Conservation (phyloP, 1,284 basidiomycete genomes). For the Coniferiporia weirii region DNA sequence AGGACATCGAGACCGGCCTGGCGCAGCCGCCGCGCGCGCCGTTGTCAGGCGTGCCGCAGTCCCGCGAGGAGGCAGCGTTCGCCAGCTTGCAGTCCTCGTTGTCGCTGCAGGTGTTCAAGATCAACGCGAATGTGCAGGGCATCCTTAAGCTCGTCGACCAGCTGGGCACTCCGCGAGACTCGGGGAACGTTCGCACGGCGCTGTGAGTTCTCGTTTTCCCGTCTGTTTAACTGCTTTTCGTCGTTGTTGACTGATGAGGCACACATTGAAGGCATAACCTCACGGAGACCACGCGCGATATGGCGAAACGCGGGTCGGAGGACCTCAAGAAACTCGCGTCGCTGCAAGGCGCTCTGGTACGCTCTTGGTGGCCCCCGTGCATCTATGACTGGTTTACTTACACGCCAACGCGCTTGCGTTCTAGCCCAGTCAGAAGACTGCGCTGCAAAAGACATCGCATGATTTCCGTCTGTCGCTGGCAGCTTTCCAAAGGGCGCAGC, state of each 20-base stretch:
- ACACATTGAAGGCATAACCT: conserved; percentile 63
- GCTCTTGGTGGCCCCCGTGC: conserved; percentile 24
- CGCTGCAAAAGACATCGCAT: conserved; percentile 85
- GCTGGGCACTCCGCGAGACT: conserved; percentile 79
- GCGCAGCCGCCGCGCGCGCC: conserved; percentile 40
- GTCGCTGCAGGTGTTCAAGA: conserved; percentile 96
- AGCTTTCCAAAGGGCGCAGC: conserved; percentile 89
- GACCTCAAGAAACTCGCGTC: conserved; percentile 84
- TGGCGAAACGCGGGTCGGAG: conserved; percentile 90
- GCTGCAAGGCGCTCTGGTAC: conserved; percentile 59
- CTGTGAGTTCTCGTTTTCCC: conserved; percentile 49
- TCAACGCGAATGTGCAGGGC: conserved; percentile 95
- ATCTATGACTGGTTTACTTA: not conserved
- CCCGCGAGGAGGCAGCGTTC: conserved; percentile 71
- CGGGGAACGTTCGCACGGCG: conserved; percentile 66
- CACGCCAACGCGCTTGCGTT: conserved; percentile 3
- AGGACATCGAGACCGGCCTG: conserved; percentile 68
- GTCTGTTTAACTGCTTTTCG: not conserved
- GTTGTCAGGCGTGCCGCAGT: conserved; percentile 38
- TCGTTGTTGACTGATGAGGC: not conserved
- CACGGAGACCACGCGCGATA: conserved; percentile 88
- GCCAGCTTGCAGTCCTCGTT: conserved; percentile 77
- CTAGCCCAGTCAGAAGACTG: conserved; percentile 71
- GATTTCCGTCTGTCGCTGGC: conserved; percentile 89
- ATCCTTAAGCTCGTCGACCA: conserved; percentile 92